Percentiles rank a stretch among this genome's conserved stretches.
Conservation (phyloP, 768 basidiomycete genomes). For the Tricholoma hemisulphureum region DNA sequence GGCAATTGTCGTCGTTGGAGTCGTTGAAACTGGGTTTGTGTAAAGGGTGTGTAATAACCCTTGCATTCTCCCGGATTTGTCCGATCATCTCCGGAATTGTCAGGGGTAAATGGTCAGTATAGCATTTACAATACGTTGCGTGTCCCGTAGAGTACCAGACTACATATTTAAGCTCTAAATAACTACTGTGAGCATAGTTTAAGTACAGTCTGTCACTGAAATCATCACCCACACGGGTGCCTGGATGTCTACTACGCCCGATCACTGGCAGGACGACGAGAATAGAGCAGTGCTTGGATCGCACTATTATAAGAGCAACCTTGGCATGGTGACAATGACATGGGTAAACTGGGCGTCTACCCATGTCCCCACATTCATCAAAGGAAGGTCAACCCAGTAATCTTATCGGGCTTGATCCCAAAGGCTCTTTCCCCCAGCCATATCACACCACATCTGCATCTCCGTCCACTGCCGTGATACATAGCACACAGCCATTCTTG, state of each 20-base stretch:
- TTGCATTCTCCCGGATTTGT: background rate
- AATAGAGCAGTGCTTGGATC: too few relatives aligned
- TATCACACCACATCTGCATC: constrained; percentile 38
- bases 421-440: constrained; percentile 26
- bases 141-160: background rate
- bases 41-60: background rate
- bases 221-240: background rate
- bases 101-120: background rate
- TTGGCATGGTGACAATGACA: too few relatives aligned
- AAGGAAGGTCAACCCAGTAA: background rate
- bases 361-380: too few relatives aligned
- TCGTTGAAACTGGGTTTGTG: background rate
- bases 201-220: background rate
- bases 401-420: constrained; percentile 25
- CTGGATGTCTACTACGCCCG: background rate
- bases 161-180: background rate
- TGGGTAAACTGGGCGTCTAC: too few relatives aligned
- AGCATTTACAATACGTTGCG: background rate
- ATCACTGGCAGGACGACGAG: background rate
- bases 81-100: background rate
- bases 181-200: background rate
- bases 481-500: constrained; percentile 24
- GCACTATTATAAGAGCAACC: too few relatives aligned
- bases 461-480: constrained; percentile 31
- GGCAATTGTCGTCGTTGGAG: background rate